Evolutionary conservation across 2,329 filamentous ascomycete genomes (phyloP).

Genomic region (Monosporascus sp.): DNA sequence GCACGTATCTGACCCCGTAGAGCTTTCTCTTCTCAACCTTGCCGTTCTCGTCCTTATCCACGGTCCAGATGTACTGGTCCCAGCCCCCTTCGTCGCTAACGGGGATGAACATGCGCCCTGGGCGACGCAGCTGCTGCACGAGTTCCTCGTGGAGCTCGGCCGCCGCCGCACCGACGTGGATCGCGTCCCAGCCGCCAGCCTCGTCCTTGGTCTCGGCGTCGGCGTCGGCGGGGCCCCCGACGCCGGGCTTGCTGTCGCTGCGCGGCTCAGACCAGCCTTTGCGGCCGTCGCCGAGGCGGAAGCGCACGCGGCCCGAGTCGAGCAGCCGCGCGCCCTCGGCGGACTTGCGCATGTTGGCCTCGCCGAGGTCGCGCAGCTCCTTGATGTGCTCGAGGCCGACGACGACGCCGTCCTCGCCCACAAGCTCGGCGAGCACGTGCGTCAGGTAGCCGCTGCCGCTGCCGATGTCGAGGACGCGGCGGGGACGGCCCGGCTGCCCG

Average conservation of each 20-base stretch:
- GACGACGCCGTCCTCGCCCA: slow-evolving; percentile 47
- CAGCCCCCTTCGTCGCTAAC: slow-evolving; percentile 49
- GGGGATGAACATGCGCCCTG: slow-evolving; percentile 77
- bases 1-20: slow-evolving; percentile 72
- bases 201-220: slow-evolving; percentile 39
- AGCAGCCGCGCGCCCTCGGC: slow-evolving; percentile 54
- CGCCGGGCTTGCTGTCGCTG: slow-evolving; percentile 17
- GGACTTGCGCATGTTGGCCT: slow-evolving; percentile 61
- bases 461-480: slow-evolving; percentile 66
- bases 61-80: slow-evolving; percentile 64
- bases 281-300: slow-evolving; percentile 70
- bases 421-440: slow-evolving; percentile 77
- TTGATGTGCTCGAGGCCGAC: slow-evolving; percentile 72
- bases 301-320: slow-evolving; percentile 58
- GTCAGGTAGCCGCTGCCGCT: slow-evolving; percentile 80
- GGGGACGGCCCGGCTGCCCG: slow-evolving; percentile 19
- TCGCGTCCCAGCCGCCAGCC: slow-evolving; percentile 73
- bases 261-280: slow-evolving; percentile 52
- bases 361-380: slow-evolving; percentile 56
- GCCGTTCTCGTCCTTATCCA: slow-evolving; percentile 67
- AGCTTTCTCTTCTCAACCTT: slow-evolving; percentile 53
- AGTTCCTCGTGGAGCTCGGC: slow-evolving; percentile 65
- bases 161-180: slow-evolving; percentile 90
- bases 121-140: slow-evolving; percentile 69
- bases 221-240: slow-evolving; percentile 14